Evolutionary conservation across 495 filamentous ascomycete species (phyloP).

Genomic region (Aspergillus ostianus): DNA sequence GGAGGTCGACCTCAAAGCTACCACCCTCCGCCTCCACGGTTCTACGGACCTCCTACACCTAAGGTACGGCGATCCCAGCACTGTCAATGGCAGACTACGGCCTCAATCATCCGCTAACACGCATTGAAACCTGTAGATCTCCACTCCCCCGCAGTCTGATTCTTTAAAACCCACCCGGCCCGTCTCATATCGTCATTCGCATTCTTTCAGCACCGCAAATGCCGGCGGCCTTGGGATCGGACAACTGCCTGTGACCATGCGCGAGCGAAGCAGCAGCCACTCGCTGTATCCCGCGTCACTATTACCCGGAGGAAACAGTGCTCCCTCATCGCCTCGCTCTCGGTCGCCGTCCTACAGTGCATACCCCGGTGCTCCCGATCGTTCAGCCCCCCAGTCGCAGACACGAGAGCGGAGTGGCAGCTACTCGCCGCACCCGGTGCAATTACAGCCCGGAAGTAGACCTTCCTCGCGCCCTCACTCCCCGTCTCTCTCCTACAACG

Average conservation of each 20-base stretch:
- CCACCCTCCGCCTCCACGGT: not conserved
- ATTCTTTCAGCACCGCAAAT: not conserved
- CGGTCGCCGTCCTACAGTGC: not conserved
- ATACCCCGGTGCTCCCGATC: not conserved
- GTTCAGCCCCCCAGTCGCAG: not conserved
- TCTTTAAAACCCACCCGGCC: not conserved
- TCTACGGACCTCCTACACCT: not conserved
- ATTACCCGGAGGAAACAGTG: not conserved
- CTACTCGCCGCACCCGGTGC: not conserved
- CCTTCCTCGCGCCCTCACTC: not conserved
- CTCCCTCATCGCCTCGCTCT: not conserved
- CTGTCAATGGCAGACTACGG: not conserved
- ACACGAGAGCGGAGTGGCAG: not conserved
- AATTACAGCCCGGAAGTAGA: not conserved
- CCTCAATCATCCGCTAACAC: not conserved
- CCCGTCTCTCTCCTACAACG: not conserved
- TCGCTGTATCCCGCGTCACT: not conserved
- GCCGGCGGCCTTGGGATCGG: no score
- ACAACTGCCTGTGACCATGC: not conserved
- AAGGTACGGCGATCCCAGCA: not conserved
- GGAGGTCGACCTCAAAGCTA: not conserved
- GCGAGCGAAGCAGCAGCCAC: not conserved
- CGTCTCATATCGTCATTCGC: not conserved
- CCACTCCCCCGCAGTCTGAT: not conserved
- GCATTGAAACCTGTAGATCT: not conserved